Conservation (phyloP, 768 basidiomycete species). For the Termitomyces sp. region DNA sequence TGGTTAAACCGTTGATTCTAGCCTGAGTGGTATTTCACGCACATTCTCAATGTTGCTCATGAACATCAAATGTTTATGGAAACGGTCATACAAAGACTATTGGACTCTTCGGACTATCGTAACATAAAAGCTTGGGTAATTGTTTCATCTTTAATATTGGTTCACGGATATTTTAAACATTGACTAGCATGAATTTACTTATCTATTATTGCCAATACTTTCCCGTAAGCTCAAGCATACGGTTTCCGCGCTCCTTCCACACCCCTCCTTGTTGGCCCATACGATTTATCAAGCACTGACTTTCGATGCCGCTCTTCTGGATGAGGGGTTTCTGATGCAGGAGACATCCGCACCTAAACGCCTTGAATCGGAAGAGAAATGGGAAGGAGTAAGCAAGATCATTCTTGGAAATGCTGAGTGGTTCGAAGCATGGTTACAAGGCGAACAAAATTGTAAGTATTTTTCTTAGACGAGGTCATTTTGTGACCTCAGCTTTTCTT, state of each 20-base stretch:
- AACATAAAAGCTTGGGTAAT: conserved; percentile 74
- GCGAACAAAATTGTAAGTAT: conserved; percentile 83
- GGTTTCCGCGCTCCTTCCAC: conserved; percentile 65
- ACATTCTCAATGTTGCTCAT: conserved; percentile 81
- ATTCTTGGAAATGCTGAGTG: conserved; percentile 82
- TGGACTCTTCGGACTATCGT: conserved; percentile 58
- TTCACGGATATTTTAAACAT: neutral
- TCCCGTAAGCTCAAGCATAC: conserved; percentile 71
- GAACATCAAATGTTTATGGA: conserved; percentile 85
- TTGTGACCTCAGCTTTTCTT: neutral
- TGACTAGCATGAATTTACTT: conserved; percentile 74
- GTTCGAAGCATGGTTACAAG: conserved; percentile 88
- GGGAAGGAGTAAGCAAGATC: conserved; percentile 78
- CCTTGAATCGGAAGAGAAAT: conserved; percentile 29
- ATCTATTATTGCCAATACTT: conserved; percentile 72
- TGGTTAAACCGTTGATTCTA: conserved; percentile 21
- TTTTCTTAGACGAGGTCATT: neutral
- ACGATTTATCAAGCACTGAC: conserved; percentile 89
- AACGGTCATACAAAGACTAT: conserved; percentile 61
- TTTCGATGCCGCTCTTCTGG: conserved; percentile 77
- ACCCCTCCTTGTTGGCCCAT: conserved; percentile 87
- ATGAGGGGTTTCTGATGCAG: conserved; percentile 64
- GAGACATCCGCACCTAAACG: conserved; percentile 39
- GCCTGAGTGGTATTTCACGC: conserved; percentile 98
- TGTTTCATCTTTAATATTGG: neutral